Evolutionary conservation across 805 yeast species (phyloP).

Genomic region (Dipodascopsis tothii): DNA sequence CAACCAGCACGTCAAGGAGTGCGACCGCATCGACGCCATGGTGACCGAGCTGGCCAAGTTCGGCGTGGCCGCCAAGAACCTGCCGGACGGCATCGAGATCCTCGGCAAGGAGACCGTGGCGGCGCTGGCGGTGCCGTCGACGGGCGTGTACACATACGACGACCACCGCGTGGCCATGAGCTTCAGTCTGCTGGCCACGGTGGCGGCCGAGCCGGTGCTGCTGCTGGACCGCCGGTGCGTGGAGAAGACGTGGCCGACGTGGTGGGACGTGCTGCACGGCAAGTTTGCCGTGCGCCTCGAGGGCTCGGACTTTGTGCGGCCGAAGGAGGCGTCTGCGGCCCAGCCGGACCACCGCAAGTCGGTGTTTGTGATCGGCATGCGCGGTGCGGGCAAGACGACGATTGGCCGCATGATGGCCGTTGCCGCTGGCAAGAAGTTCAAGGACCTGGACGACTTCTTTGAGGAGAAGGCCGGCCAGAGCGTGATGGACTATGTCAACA

Average conservation of each 20-base stretch:
- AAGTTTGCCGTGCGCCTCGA: constrained; percentile 55
- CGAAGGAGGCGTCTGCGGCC: constrained; percentile 9
- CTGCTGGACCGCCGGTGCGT: constrained; percentile 86
- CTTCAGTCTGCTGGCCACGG: constrained; percentile 77
- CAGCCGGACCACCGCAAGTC: constrained; percentile 16
- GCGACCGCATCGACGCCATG: constrained; percentile 95
- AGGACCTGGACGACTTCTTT: constrained; percentile 71
- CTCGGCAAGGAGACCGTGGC: constrained; percentile 48
- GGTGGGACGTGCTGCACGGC: constrained; percentile 92
- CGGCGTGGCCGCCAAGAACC: constrained; percentile 77
- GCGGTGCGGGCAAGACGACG: constrained; percentile 94
- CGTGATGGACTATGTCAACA: constrained; percentile 43
- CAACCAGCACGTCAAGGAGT: constrained; percentile 94
- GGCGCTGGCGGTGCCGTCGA: constrained; percentile 49
- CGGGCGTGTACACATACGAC: constrained; percentile 73
- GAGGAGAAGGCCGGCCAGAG: constrained; percentile 44
- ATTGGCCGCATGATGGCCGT: constrained; percentile 72
- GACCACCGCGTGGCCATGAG: constrained; percentile 99
- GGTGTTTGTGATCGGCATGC: constrained; percentile 66
- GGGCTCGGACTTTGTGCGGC: constrained; percentile 38
- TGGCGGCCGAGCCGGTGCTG: constrained; percentile 53
- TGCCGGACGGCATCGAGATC: constrained; percentile 87
- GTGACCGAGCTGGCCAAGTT: constrained; percentile 77
- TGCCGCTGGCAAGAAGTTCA: constrained; percentile 54
- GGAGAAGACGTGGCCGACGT: constrained; percentile 98